Evolutionary conservation across 768 basidiomycete species (phyloP).

Genomic region (Suillus alpinus): DNA sequence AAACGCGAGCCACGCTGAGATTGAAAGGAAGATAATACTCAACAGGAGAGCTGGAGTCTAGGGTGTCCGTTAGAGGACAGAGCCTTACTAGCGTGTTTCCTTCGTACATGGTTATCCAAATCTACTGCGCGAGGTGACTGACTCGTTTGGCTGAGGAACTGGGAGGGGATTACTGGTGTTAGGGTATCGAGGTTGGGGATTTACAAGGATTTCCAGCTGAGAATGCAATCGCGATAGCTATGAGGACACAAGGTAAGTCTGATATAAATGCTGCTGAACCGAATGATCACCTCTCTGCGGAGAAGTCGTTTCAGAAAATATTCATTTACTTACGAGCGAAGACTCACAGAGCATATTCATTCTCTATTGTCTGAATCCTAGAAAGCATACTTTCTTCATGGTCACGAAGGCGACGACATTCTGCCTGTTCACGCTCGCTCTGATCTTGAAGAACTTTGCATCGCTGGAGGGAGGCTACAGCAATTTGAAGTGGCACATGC

Average conservation of each 20-base stretch:
- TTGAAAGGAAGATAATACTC: slow-evolving; percentile 52
- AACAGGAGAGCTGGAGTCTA: slow-evolving; percentile 49
- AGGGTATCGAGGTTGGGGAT: slow-evolving; percentile 27
- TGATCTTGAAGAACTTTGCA: slow-evolving; percentile 37
- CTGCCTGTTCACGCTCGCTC: slow-evolving; percentile 27
- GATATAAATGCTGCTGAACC: background rate
- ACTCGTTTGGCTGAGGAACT: slow-evolving; percentile 39
- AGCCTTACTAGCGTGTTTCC: slow-evolving; percentile 54
- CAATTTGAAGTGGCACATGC: slow-evolving; percentile 29
- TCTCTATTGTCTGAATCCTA: slow-evolving; percentile 32
- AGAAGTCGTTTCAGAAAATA: background rate
- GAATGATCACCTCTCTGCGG: slow-evolving; percentile 4
- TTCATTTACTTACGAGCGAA: background rate
- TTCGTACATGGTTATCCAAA: slow-evolving; percentile 40
- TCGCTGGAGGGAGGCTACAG: slow-evolving; percentile 36
- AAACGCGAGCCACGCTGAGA: slow-evolving; percentile 74
- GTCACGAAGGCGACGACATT: slow-evolving; percentile 30
- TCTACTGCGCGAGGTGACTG: slow-evolving; percentile 41
- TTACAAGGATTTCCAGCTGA: slow-evolving; percentile 35
- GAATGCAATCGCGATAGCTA: slow-evolving; percentile 32
- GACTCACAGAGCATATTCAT: slow-evolving; percentile 25
- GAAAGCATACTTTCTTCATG: slow-evolving; percentile 34
- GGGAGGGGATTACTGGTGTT: slow-evolving; percentile 49
- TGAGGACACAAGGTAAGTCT: slow-evolving; percentile 18
- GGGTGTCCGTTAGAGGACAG: slow-evolving; percentile 1